Evolutionary conservation across 768 basidiomycete genomes (phyloP).

Genomic region (Agaricus sinodeliciosus): DNA sequence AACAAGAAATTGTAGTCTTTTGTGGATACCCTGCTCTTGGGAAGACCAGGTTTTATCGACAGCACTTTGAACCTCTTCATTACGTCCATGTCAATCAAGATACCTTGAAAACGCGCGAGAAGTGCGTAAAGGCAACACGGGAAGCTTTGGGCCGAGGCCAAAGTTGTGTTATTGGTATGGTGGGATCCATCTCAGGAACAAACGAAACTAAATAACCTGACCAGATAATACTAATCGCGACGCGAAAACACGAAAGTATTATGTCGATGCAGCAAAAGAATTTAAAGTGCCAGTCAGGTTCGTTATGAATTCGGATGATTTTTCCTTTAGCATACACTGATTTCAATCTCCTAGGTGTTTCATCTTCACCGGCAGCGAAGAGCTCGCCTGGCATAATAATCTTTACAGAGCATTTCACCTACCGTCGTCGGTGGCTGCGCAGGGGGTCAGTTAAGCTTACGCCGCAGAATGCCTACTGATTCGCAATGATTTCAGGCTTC

Average conservation of each 20-base stretch:
- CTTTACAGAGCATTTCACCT: conserved; percentile 73
- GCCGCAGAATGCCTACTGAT: background rate
- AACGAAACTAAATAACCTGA: conserved; percentile 4
- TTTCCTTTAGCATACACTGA: background rate
- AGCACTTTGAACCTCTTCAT: conserved; percentile 56
- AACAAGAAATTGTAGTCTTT: conserved; percentile 42
- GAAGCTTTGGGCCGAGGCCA: conserved; percentile 46
- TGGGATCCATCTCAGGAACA: background rate
- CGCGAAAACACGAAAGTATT: conserved; percentile 56
- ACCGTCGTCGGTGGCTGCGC: conserved; percentile 34
- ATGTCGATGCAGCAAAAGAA: conserved; percentile 61
- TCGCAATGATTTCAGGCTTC: conserved; percentile 25
- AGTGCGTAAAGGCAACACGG: conserved; percentile 63
- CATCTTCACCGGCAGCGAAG: conserved; percentile 65
- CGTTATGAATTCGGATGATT: background rate
- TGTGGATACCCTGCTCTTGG: conserved; percentile 57
- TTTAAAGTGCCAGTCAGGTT: conserved; percentile 52
- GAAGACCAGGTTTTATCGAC: conserved; percentile 75
- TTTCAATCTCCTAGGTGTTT: conserved; percentile 48
- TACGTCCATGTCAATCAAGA: conserved; percentile 91
- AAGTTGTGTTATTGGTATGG: conserved; percentile 74
- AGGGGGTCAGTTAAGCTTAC: conserved; percentile 29
- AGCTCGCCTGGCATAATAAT: conserved; percentile 92
- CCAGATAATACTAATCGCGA: conserved; percentile 93
- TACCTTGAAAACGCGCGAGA: conserved; percentile 62